These are phyloP conservation scores for Apiospora marii DNA, from an alignment of 2,329 filamentous ascomycete genomes.

Conservation along the genomic window DNA sequence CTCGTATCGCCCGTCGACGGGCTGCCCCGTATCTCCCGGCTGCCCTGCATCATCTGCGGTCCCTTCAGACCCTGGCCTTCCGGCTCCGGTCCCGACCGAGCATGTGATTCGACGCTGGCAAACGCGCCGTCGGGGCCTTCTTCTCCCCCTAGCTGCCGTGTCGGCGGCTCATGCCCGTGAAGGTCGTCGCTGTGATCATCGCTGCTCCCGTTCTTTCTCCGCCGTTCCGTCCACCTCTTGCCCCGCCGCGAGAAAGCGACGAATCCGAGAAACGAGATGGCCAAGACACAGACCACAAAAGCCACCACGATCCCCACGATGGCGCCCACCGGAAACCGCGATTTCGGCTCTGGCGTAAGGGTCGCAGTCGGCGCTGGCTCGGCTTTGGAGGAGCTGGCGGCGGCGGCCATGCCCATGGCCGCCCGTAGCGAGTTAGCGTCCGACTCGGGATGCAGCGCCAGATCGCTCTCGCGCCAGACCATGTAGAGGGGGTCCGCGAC, in stretches of 20 bases:
- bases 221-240: not conserved
- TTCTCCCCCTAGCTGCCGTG: not conserved
- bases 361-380: not conserved
- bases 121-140: not conserved
- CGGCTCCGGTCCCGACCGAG: not conserved
- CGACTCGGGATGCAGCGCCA: conserved; percentile 20
- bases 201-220: not conserved
- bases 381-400: not conserved
- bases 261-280: conserved; percentile 10
- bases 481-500: conserved; percentile 27
- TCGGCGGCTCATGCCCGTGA: not conserved
- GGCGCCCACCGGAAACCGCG: not conserved
- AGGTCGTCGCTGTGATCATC: not conserved
- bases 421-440: conserved; percentile 24
- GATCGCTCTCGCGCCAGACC: conserved; percentile 26
- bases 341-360: not conserved
- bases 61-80: not conserved
- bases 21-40: not conserved
- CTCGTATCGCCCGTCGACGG: not conserved
- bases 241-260: conserved; percentile 21
- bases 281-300: conserved; percentile 22
- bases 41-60: not conserved
- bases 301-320: conserved; percentile 20
- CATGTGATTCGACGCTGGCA: not conserved
- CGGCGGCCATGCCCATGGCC: conserved; percentile 23